These are phyloP conservation scores for Vigna nakashimae DNA, from an alignment of 306 rosid genomes.

Conservation along the genomic window DNA sequence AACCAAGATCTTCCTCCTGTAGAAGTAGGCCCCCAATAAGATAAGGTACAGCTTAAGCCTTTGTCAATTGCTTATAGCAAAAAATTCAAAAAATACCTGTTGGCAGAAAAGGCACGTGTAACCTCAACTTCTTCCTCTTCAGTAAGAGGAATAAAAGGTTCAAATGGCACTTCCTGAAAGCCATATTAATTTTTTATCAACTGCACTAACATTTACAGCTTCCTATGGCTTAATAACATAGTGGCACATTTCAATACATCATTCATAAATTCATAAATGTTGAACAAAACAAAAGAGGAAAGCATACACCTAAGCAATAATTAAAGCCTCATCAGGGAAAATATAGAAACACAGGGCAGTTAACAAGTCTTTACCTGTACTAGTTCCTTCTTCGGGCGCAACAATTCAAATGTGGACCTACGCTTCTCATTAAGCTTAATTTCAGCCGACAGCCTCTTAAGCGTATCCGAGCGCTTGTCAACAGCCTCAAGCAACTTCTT, in stretches of 20 bases:
- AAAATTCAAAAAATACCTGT: conserved; percentile 60
- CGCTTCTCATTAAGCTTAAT: conserved; percentile 62
- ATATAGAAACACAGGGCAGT: background rate
- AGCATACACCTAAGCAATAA: background rate
- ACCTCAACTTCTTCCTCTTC: conserved; percentile 68
- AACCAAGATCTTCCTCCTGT: conserved; percentile 79
- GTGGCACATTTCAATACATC: conserved; percentile 11
- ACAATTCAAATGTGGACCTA: conserved; percentile 40
- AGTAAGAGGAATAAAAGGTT: conserved; percentile 74
- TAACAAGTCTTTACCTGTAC: conserved; percentile 59
- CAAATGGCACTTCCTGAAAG: conserved; percentile 61
- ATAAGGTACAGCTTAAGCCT: conserved; percentile 39
- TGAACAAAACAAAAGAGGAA: background rate
- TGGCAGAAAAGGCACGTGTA: conserved; percentile 58
- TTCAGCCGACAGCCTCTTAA: conserved; percentile 55
- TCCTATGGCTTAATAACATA: conserved; percentile 18
- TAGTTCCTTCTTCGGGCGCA: conserved; percentile 59
- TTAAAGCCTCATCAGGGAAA: conserved; percentile 11
- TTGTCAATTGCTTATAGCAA: conserved; percentile 12
- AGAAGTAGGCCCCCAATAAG: conserved; percentile 38
- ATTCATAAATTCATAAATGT: background rate
- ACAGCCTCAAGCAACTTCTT: conserved; percentile 65
- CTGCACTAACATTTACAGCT: conserved; percentile 31
- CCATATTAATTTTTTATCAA: conserved; percentile 28
- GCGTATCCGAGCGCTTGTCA: conserved; percentile 41